phyloP scores from a whole-genome alignment of 192 early-diverging fungal species.

The Mortierella antarctica region DNA sequence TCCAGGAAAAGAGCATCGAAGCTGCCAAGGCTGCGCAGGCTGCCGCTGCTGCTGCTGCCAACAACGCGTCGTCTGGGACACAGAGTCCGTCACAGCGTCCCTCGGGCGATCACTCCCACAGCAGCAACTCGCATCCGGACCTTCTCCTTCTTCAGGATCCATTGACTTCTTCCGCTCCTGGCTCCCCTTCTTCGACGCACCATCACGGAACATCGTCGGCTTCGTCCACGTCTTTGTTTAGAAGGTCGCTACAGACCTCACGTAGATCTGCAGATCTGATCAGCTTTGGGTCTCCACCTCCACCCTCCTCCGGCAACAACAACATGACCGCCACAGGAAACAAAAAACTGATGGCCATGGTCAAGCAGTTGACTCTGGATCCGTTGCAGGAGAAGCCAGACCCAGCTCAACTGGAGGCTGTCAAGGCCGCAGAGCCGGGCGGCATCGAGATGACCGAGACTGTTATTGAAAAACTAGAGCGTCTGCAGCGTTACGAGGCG shows the following conservation, averaged over 20 bases:
- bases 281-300: slow-evolving; percentile 35
- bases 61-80: slow-evolving; percentile 1
- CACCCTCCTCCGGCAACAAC: neutral
- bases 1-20: slow-evolving; percentile 44
- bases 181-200: neutral
- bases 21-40: slow-evolving; percentile 38
- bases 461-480: slow-evolving; percentile 44
- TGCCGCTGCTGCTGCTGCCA: slow-evolving; percentile 17
- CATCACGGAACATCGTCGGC: neutral
- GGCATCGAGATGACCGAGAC: slow-evolving; percentile 42
- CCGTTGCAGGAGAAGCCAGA: slow-evolving; percentile 49
- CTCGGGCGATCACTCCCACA: slow-evolving; percentile 7
- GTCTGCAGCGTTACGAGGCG: slow-evolving; percentile 51
- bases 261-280: slow-evolving; percentile 44
- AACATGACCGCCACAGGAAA: slow-evolving; percentile 1
- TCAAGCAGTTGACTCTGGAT: slow-evolving; percentile 45
- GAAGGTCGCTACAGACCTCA: slow-evolving; percentile 31
- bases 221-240: slow-evolving; percentile 23
- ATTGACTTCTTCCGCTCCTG: slow-evolving; percentile 6
- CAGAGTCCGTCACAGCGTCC: slow-evolving; percentile 17
- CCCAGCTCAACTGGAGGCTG: slow-evolving; percentile 30
- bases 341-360: slow-evolving; percentile 22
- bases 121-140: neutral
- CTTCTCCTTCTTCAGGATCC: slow-evolving; percentile 22
- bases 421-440: slow-evolving; percentile 46